A percentile compares a stretch with the other conserved stretches of the same genome.
Evolutionary conservation across 768 basidiomycete genomes (phyloP).

Genomic region (Trametes meyenii): DNA sequence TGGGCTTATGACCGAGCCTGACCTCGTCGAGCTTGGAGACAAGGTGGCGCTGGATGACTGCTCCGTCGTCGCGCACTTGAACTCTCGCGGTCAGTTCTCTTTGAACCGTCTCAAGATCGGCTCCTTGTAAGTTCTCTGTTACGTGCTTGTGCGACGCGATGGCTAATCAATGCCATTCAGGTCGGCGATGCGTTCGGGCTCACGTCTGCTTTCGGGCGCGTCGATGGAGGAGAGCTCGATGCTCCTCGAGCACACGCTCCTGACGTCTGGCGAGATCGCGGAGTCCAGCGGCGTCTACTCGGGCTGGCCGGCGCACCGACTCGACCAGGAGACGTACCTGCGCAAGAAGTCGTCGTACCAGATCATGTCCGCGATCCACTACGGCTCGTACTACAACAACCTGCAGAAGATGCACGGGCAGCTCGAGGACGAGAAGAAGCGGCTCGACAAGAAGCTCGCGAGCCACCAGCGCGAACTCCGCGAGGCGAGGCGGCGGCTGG

Average conservation of each 20-base stretch:
- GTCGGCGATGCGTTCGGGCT: conserved; percentile 50
- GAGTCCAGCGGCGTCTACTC: conserved; percentile 45
- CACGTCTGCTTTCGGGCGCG: conserved; percentile 51
- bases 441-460: conserved; percentile 17
- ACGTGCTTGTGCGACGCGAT: neutral
- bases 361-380: conserved; percentile 8
- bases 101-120: conserved; percentile 47
- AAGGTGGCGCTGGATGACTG: conserved; percentile 49
- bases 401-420: conserved; percentile 12
- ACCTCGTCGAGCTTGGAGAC: conserved; percentile 49
- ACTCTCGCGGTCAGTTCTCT: conserved; percentile 50
- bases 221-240: conserved; percentile 54
- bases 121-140: conserved; percentile 33
- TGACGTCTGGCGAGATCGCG: conserved; percentile 51
- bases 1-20: conserved; percentile 52
- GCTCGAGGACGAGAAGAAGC: conserved; percentile 17
- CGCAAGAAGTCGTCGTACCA: conserved; percentile 12
- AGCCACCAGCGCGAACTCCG: conserved; percentile 15
- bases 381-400: conserved; percentile 18
- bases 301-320: conserved; percentile 48
- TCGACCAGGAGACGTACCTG: conserved; percentile 25
- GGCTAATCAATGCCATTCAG: conserved; percentile 24
- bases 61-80: conserved; percentile 53
- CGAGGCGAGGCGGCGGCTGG: conserved; percentile 17
- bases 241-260: conserved; percentile 51